A percentile compares a stretch with the other conserved stretches of the same genome.
Conservation (phyloP, 108 stramenopile genomes). For the Skeletonema grethae region DNA sequence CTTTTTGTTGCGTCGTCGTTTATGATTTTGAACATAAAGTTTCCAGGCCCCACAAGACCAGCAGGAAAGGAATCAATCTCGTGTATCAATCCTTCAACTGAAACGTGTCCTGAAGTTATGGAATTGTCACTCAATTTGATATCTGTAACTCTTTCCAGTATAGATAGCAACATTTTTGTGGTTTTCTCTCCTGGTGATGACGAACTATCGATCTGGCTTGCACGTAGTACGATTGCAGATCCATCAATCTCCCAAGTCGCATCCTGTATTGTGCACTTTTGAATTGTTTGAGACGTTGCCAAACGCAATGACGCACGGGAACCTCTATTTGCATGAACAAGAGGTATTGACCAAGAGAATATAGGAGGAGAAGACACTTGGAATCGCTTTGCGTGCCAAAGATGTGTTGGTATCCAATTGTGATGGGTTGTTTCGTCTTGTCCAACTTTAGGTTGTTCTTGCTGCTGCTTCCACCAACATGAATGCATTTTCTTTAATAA, state of each 20-base stretch:
- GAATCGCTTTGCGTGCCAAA: constrained; percentile 89
- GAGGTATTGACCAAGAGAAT: constrained; percentile 72
- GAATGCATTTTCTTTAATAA: constrained; percentile 31
- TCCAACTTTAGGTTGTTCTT: background rate
- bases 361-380: constrained; percentile 53
- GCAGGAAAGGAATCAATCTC: constrained; percentile 36
- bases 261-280: constrained; percentile 67
- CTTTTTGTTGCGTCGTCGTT: background rate
- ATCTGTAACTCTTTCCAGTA: constrained; percentile 34
- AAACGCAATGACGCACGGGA: constrained; percentile 71
- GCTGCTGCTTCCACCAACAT: constrained; percentile 27
- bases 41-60: constrained; percentile 38
- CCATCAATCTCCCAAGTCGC: constrained; percentile 61
- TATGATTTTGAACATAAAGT: constrained; percentile 29
- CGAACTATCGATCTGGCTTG: constrained; percentile 4
- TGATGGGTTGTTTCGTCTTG: constrained; percentile 6
- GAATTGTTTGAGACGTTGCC: constrained; percentile 23
- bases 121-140: constrained; percentile 29
- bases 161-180: constrained; percentile 5
- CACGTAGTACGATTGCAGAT: constrained; percentile 26
- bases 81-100: constrained; percentile 44
- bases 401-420: constrained; percentile 77
- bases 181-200: background rate
- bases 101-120: constrained; percentile 19
- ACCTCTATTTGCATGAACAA: constrained; percentile 78